Evolutionary conservation across 1,284 basidiomycete species (phyloP).

Genomic region (Ceratobasidium sp.): DNA sequence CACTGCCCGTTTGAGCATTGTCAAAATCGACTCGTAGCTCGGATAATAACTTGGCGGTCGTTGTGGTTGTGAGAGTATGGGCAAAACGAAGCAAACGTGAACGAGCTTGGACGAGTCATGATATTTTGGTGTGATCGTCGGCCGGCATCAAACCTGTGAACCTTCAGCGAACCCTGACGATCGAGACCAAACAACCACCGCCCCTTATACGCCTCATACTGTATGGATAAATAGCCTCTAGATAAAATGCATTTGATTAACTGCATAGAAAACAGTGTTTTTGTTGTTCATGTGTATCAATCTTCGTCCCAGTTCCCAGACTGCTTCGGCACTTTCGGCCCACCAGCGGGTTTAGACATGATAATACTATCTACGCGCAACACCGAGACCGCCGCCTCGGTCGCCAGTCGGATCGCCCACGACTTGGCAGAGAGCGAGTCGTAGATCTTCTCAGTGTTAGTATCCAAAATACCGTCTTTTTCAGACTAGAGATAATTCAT

Average conservation of each 20-base stretch:
- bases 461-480: slow-evolving; percentile 76
- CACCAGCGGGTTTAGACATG: slow-evolving; percentile 93
- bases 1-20: not conserved
- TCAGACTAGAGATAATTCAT: slow-evolving; percentile 67
- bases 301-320: slow-evolving; percentile 87
- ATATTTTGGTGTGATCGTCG: not conserved
- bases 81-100: no score
- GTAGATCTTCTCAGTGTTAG: slow-evolving; percentile 74
- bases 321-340: slow-evolving; percentile 86
- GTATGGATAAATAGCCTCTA: not conserved
- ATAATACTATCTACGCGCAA: slow-evolving; percentile 98
- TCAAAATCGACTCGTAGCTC: no score
- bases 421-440: slow-evolving; percentile 90
- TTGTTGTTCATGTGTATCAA: slow-evolving; percentile 40
- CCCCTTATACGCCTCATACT: not conserved
- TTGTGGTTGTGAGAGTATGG: no score
- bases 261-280: slow-evolving; percentile 11
- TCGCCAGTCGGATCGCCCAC: slow-evolving; percentile 90
- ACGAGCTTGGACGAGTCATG: not conserved
- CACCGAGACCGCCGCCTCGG: slow-evolving; percentile 94
- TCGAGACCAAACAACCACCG: not conserved
- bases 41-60: no score
- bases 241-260: slow-evolving; percentile 17
- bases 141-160: not conserved
- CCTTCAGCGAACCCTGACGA: not conserved